Conservation (phyloP, 345 rosid genomes). For the Durio zibethinus region DNA sequence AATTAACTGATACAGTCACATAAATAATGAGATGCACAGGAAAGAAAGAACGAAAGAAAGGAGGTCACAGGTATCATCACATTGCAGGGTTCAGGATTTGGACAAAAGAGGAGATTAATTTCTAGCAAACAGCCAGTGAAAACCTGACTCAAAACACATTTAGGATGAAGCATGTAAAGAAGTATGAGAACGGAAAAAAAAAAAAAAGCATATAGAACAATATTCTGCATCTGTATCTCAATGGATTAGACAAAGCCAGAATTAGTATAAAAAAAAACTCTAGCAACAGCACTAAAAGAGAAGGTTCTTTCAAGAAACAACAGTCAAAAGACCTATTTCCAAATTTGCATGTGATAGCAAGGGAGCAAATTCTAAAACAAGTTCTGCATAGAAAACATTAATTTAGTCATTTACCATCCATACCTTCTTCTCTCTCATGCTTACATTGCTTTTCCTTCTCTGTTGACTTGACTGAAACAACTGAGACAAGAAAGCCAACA, state of each 20-base stretch:
- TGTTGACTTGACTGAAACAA: constrained; percentile 26
- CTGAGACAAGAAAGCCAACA: constrained; percentile 16
- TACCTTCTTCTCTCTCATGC: constrained; percentile 41
- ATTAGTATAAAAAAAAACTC: neutral
- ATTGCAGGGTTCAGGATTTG: constrained; percentile 2
- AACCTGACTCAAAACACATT: neutral
- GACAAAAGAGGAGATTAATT: neutral
- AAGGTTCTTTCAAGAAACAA: neutral
- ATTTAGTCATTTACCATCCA: neutral
- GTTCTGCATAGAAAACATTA: no score
- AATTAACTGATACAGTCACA: neutral
- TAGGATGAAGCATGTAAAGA: neutral
- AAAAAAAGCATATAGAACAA: neutral
- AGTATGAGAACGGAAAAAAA: neutral
- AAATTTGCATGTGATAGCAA: neutral
- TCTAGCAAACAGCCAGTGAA: neutral
- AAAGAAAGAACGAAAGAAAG: neutral
- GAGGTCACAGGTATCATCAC: neutral
- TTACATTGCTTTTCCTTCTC: constrained; percentile 33
- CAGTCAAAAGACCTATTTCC: neutral
- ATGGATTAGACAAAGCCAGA: neutral
- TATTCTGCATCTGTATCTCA: neutral
- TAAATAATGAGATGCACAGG: neutral
- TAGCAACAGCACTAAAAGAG: neutral
- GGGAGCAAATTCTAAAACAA: neutral